A percentile compares a stretch with the other conserved stretches of the same genome.
Conservation (phyloP, 1,284 basidiomycete genomes). For the Retiboletus flavoniger region DNA sequence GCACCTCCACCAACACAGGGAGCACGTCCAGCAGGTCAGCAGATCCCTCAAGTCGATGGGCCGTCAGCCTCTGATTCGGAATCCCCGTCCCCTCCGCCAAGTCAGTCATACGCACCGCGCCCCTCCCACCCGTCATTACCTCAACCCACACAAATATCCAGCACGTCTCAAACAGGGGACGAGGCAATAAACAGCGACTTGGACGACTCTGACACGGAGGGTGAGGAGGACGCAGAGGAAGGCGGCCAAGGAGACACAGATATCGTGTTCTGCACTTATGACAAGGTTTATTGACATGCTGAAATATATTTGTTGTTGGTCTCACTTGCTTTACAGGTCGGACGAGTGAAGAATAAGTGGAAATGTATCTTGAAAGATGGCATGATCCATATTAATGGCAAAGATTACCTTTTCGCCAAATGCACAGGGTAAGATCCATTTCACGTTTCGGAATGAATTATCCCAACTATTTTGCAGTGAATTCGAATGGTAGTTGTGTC, state of each 20-base stretch:
- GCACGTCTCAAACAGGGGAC: conserved; percentile 44
- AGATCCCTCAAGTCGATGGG: conserved; percentile 70
- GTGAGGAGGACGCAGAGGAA: conserved; percentile 73
- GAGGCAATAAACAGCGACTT: conserved; percentile 96
- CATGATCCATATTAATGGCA: conserved; percentile 95
- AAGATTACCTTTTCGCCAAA: conserved; percentile 96
- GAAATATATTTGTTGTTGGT: neutral
- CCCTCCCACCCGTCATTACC: conserved; percentile 59
- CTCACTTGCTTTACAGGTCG: conserved; percentile 58
- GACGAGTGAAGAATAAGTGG: conserved; percentile 99
- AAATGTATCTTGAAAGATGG: conserved; percentile 99
- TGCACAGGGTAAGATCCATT: conserved; percentile 72
- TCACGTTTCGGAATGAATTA: neutral
- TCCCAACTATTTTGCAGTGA: conserved; percentile 25
- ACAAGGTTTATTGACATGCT: conserved; percentile 68
- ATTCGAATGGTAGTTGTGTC: conserved; percentile 39
- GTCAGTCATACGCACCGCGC: conserved; percentile 60
- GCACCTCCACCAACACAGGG: conserved; percentile 17
- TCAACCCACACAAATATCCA: conserved; percentile 43
- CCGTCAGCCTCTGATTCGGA: conserved; percentile 56
- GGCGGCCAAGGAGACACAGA: conserved; percentile 75
- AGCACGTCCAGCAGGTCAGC: conserved; percentile 30
- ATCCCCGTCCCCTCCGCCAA: conserved; percentile 59
- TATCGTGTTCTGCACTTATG: conserved; percentile 98
- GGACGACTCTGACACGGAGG: conserved; percentile 88